Evolutionary conservation across 495 filamentous ascomycete species (phyloP).

Genomic region (Lentithecium fluviatile): DNA sequence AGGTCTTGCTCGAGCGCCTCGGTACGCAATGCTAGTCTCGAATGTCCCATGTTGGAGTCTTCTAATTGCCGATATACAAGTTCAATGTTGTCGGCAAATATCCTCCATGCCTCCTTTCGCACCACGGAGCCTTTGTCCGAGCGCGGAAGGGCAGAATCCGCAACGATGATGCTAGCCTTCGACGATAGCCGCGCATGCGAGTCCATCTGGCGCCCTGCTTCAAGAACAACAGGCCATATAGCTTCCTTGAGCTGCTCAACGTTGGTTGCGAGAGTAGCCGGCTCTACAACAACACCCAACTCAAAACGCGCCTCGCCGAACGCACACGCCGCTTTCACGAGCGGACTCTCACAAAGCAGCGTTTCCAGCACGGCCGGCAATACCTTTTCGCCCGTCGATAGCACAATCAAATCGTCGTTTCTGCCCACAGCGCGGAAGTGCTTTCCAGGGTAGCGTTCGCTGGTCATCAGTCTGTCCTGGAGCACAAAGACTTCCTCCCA

Average conservation of each 20-base stretch:
- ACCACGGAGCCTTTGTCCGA: slow-evolving; percentile 45
- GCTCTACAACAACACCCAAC: slow-evolving; percentile 43
- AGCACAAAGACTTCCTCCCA: slow-evolving; percentile 12
- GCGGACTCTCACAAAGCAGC: slow-evolving; percentile 11
- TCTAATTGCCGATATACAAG: slow-evolving; percentile 38
- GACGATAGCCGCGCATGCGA: slow-evolving; percentile 31
- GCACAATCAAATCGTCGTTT: slow-evolving; percentile 45
- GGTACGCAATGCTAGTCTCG: no score
- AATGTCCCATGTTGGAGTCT: no score
- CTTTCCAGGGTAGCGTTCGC: background rate
- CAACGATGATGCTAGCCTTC: no score
- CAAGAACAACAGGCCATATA: background rate
- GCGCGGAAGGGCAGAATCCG: no score
- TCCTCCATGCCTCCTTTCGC: slow-evolving; percentile 39
- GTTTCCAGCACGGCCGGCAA: slow-evolving; percentile 39
- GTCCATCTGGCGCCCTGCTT: background rate
- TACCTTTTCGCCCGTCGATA: slow-evolving; percentile 48
- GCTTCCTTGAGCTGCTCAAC: background rate
- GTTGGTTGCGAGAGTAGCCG: background rate
- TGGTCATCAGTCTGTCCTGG: slow-evolving; percentile 8
- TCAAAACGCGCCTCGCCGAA: slow-evolving; percentile 44
- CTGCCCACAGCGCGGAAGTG: slow-evolving; percentile 40
- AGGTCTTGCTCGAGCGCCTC: no score
- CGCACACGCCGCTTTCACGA: slow-evolving; percentile 38
- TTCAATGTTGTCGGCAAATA: slow-evolving; percentile 40